A percentile compares a stretch with the other conserved stretches of the same genome.
phyloP scores from a whole-genome alignment of 2,329 filamentous ascomycete genomes.

The Lachnellula hyalina region DNA sequence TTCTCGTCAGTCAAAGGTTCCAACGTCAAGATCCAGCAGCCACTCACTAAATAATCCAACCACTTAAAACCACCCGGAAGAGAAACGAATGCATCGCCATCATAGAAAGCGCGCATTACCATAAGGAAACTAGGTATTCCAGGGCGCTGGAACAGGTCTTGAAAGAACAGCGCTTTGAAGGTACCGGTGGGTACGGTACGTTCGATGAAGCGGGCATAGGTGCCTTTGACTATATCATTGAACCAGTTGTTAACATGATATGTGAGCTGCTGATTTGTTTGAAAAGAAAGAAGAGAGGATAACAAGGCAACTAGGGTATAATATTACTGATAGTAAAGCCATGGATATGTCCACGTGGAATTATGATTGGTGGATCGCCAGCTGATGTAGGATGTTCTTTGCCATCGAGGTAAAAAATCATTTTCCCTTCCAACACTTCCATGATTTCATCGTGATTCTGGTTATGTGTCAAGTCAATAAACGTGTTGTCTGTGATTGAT shows the following conservation, averaged over 20 bases:
- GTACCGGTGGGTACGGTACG: constrained; percentile 3
- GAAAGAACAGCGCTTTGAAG: constrained; percentile 13
- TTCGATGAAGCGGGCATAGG: constrained; percentile 1
- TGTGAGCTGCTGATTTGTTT: not conserved
- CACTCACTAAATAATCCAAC: constrained; percentile 8
- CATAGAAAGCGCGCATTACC: constrained; percentile 6
- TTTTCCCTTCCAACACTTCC: constrained; percentile 7
- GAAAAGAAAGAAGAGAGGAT: not conserved
- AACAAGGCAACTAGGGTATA: not conserved
- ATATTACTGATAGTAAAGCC: constrained; percentile 2
- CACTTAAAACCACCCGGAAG: constrained; percentile 7
- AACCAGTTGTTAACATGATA: not conserved
- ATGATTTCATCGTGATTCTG: constrained; percentile 12
- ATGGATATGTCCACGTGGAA: constrained; percentile 6
- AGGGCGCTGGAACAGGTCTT: constrained; percentile 7
- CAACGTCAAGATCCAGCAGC: not conserved
- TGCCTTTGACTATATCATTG: constrained; percentile 2
- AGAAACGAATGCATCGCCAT: constrained; percentile 7
- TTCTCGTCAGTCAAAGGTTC: not conserved
- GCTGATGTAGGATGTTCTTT: constrained; percentile 7
- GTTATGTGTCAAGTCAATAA: not conserved
- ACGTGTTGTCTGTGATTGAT: too few relatives aligned
- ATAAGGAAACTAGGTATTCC: constrained; percentile 2
- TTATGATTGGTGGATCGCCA: constrained; percentile 5
- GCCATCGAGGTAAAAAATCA: constrained; percentile 8